Conservation (phyloP, 2,329 filamentous ascomycete species). For the Acrodontium crateriforme region DNA sequence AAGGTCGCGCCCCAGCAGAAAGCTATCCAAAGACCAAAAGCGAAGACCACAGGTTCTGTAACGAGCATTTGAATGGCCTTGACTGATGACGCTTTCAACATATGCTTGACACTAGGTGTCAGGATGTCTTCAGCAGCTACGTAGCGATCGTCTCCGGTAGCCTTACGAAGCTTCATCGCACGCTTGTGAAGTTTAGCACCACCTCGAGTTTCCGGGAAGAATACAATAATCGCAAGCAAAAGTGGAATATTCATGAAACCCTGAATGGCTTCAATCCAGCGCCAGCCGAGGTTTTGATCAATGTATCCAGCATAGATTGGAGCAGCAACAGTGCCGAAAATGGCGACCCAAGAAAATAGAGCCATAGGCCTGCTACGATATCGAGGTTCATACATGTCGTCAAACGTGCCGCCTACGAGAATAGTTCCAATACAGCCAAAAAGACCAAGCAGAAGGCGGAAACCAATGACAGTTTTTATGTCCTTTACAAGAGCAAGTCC, state of each 20-base stretch:
- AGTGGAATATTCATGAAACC: slow-evolving; percentile 39
- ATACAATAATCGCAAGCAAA: slow-evolving; percentile 29
- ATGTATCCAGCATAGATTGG: slow-evolving; percentile 43
- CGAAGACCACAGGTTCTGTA: slow-evolving; percentile 37
- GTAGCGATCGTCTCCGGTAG: slow-evolving; percentile 37
- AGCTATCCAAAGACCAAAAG: slow-evolving; percentile 38
- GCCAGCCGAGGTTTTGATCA: slow-evolving; percentile 38
- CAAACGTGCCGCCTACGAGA: slow-evolving; percentile 36
- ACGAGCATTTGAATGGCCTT: slow-evolving; percentile 38
- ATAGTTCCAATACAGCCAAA: slow-evolving; percentile 39
- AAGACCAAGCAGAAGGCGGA: slow-evolving; percentile 34
- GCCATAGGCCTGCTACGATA: slow-evolving; percentile 35
- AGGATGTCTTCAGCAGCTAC: slow-evolving; percentile 39
- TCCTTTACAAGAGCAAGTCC: slow-evolving; percentile 35
- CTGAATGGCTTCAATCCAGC: slow-evolving; percentile 42
- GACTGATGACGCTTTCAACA: slow-evolving; percentile 36
- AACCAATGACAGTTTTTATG: slow-evolving; percentile 35
- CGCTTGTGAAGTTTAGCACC: slow-evolving; percentile 35
- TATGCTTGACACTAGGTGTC: slow-evolving; percentile 33
- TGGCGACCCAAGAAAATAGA: slow-evolving; percentile 36
- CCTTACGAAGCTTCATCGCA: slow-evolving; percentile 33
- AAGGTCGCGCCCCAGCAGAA: slow-evolving; percentile 42
- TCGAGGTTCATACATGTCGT: slow-evolving; percentile 35
- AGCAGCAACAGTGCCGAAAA: slow-evolving; percentile 38
- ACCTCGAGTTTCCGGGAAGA: slow-evolving; percentile 35